Percentiles rank a stretch among this genome's conserved stretches.
Evolutionary conservation across 2,329 filamentous ascomycete species (phyloP).

Genomic region (Nemania sp.): DNA sequence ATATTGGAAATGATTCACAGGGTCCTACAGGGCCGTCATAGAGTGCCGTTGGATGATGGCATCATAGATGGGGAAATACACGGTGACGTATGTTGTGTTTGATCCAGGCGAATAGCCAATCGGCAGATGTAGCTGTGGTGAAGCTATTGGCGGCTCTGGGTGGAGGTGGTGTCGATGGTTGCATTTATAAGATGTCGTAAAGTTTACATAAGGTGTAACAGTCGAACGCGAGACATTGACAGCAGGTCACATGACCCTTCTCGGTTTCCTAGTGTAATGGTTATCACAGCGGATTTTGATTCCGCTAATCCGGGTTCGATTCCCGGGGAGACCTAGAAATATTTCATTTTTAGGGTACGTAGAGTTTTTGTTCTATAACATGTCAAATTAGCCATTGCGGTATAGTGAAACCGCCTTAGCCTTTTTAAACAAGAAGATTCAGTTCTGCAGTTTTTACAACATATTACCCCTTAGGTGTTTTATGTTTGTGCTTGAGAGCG

Average conservation of each 20-base stretch:
- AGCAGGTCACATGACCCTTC: not conserved
- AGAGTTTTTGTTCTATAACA: not conserved
- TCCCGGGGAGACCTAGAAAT: conserved; percentile 25
- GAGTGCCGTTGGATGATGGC: conserved; percentile 6
- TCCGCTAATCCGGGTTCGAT: conserved; percentile 32
- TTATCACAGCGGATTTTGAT: conserved; percentile 33
- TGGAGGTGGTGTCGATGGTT: not conserved
- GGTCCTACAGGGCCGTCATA: not conserved
- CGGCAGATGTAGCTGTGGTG: not conserved
- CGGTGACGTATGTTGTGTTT: conserved; percentile 33
- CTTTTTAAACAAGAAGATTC: too few relatives aligned
- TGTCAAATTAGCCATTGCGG: not conserved
- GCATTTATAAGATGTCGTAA: not conserved
- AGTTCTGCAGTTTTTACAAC: too few relatives aligned
- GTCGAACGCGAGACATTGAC: not conserved
- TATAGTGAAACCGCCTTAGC: not conserved
- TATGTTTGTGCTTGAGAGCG: not conserved
- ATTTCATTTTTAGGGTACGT: not conserved
- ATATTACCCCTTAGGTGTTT: not conserved
- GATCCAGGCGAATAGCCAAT: not conserved
- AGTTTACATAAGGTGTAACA: not conserved
- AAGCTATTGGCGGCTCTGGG: not conserved
- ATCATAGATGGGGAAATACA: conserved; percentile 25
- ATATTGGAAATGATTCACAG: not conserved
- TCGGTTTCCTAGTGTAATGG: conserved; percentile 32